Conservation (phyloP, 805 yeast species). For the Saccharomycopsis babjevae region DNA sequence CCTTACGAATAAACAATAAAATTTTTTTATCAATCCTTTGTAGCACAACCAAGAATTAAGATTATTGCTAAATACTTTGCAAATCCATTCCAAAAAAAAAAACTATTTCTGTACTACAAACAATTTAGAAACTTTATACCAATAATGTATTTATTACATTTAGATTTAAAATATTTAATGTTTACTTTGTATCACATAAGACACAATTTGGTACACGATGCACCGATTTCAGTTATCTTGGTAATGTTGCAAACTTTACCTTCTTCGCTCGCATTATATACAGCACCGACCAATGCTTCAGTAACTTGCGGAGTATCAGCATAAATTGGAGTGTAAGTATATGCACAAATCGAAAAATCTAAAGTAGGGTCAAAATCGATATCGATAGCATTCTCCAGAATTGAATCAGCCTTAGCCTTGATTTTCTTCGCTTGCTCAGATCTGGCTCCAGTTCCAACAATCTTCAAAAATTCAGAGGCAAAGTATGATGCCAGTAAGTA, state of each 20-base stretch:
- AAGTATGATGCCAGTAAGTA: slow-evolving; percentile 81
- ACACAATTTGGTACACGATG: slow-evolving; percentile 85
- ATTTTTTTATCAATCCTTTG: no score
- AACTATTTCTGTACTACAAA: no score
- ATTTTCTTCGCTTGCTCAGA: slow-evolving; percentile 84
- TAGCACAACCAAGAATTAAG: no score
- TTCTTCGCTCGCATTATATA: slow-evolving; percentile 64
- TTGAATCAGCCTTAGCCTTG: slow-evolving; percentile 66
- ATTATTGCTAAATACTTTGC: no score
- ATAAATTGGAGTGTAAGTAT: slow-evolving; percentile 82
- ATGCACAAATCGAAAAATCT: slow-evolving; percentile 82
- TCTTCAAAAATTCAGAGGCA: slow-evolving; percentile 71
- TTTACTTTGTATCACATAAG: slow-evolving; percentile 14
- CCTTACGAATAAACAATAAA: no score
- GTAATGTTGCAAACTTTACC: slow-evolving; percentile 76
- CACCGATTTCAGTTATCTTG: slow-evolving; percentile 70
- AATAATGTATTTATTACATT: neutral
- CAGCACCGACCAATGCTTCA: slow-evolving; percentile 87
- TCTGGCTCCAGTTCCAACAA: slow-evolving; percentile 63
- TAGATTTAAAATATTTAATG: neutral
- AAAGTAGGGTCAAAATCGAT: slow-evolving; percentile 90
- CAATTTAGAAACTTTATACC: no score
- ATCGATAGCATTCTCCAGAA: slow-evolving; percentile 79
- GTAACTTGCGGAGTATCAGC: slow-evolving; percentile 53
- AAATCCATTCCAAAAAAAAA: no score